A percentile compares a stretch with the other conserved stretches of the same genome.
These are phyloP conservation scores for Nissolia schottii DNA, from an alignment of 306 rosid species.

Conservation along the genomic window DNA sequence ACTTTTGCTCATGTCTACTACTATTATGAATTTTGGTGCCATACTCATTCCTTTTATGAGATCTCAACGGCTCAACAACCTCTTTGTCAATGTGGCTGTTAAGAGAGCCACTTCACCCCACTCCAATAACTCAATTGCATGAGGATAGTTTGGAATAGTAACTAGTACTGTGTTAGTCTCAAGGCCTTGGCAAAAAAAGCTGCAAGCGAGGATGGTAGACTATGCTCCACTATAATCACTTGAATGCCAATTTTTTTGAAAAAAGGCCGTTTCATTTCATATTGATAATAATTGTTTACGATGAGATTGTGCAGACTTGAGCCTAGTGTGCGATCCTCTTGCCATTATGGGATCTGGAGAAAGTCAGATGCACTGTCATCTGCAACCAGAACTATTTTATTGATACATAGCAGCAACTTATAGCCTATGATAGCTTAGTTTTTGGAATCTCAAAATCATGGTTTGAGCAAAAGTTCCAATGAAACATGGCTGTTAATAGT, in stretches of 20 bases:
- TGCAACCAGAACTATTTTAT: neutral
- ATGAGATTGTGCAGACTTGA: neutral
- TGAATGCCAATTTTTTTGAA: neutral
- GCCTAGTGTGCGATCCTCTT: neutral
- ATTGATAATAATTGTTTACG: neutral
- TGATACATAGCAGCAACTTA: too few species aligned
- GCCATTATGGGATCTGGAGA: constrained; percentile 1
- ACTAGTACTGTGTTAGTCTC: neutral
- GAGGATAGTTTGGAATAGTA: neutral
- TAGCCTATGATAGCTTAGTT: too few species aligned
- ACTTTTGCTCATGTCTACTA: neutral
- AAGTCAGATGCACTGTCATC: neutral
- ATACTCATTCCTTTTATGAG: constrained; percentile 1
- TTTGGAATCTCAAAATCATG: too few species aligned
- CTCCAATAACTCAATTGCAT: constrained; percentile 6
- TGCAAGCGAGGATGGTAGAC: neutral
- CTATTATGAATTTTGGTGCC: neutral
- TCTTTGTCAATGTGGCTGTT: constrained; percentile 2
- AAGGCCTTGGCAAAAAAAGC: neutral
- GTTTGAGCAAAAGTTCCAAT: too few species aligned
- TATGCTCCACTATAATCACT: neutral
- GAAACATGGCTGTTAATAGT: too few species aligned
- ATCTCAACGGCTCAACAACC: constrained; percentile 19
- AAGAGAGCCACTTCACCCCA: constrained; percentile 18
- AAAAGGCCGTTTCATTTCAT: neutral